A percentile compares a stretch with the other conserved stretches of the same genome.
These are phyloP conservation scores for Phytomonas francai DNA, from an alignment of 208 protist species.

Conservation along the genomic window DNA sequence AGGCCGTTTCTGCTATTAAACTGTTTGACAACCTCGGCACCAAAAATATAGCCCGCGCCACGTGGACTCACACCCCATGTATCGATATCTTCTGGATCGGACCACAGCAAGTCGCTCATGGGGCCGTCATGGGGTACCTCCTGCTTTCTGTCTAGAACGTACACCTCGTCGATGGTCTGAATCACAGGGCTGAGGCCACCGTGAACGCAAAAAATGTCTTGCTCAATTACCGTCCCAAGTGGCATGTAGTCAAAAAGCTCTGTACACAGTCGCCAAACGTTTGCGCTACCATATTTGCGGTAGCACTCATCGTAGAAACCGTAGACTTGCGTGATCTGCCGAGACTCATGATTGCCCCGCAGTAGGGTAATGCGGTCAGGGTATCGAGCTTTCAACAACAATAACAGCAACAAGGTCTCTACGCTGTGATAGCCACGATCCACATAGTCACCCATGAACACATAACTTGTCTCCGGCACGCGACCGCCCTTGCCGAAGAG, in stretches of 20 bases:
- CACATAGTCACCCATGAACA: conserved; percentile 93
- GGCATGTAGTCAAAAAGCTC: conserved; percentile 93
- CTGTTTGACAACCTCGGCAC: conserved; percentile 52
- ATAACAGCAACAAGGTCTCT: conserved; percentile 88
- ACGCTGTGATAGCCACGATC: conserved; percentile 93
- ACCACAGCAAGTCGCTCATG: conserved; percentile 89
- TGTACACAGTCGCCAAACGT: conserved; percentile 87
- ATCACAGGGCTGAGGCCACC: conserved; percentile 87
- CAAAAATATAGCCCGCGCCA: conserved; percentile 87
- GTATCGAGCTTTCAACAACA: conserved; percentile 91
- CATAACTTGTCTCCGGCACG: conserved; percentile 76
- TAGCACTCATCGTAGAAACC: conserved; percentile 96
- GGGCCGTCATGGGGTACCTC: conserved; percentile 88
- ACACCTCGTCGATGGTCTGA: conserved; percentile 78
- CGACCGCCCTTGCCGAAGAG: conserved; percentile 94
- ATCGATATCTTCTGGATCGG: conserved; percentile 90
- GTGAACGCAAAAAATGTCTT: conserved; percentile 92
- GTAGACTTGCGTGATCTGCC: conserved; percentile 95
- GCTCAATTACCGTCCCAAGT: conserved; percentile 85
- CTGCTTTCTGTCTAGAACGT: conserved; percentile 81
- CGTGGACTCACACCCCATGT: conserved; percentile 78
- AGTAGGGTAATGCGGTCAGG: conserved; percentile 93
- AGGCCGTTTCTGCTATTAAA: conserved; percentile 87
- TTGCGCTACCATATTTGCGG: conserved; percentile 87
- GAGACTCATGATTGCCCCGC: conserved; percentile 96